Evolutionary conservation across 2,329 filamentous ascomycete species (phyloP).

Genomic region (Fusarium metavorans): DNA sequence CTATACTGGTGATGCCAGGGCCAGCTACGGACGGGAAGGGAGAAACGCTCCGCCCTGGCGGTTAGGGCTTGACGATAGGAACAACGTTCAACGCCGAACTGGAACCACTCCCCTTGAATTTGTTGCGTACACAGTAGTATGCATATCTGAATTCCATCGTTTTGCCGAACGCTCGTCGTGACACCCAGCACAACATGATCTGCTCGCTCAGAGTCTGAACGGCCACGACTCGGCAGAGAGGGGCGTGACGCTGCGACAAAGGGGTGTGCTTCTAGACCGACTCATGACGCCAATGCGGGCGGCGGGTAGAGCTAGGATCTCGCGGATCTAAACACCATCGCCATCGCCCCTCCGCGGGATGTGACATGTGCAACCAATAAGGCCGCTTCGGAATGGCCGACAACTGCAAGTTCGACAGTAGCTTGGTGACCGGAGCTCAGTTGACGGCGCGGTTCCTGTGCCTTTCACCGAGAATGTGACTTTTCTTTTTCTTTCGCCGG

Average conservation of each 20-base stretch:
- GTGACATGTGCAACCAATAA: slow-evolving; percentile 40
- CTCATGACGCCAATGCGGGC: slow-evolving; percentile 20
- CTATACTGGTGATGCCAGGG: neutral
- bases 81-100: slow-evolving; percentile 44
- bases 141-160: slow-evolving; percentile 21
- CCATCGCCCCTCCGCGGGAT: slow-evolving; percentile 38
- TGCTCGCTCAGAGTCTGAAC: neutral
- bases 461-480: slow-evolving; percentile 3
- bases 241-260: neutral
- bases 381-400: slow-evolving; percentile 39
- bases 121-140: slow-evolving; percentile 1
- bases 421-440: slow-evolving; percentile 6
- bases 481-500: slow-evolving; percentile 37
- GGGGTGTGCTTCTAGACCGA: slow-evolving; percentile 15
- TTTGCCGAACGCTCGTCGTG: slow-evolving; percentile 24
- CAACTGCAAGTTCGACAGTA: slow-evolving; percentile 9
- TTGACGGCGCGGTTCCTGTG: slow-evolving; percentile 11
- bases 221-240: slow-evolving; percentile 14
- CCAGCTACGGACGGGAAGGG: neutral
- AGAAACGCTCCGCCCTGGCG: neutral
- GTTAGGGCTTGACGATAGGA: slow-evolving; percentile 10
- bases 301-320: slow-evolving; percentile 37
- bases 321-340: slow-evolving; percentile 39
- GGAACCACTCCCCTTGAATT: slow-evolving; percentile 36
- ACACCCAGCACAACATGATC: slow-evolving; percentile 22